phyloP scores from a whole-genome alignment of 805 yeast species.

The Zygotorulaspora danielsina region DNA sequence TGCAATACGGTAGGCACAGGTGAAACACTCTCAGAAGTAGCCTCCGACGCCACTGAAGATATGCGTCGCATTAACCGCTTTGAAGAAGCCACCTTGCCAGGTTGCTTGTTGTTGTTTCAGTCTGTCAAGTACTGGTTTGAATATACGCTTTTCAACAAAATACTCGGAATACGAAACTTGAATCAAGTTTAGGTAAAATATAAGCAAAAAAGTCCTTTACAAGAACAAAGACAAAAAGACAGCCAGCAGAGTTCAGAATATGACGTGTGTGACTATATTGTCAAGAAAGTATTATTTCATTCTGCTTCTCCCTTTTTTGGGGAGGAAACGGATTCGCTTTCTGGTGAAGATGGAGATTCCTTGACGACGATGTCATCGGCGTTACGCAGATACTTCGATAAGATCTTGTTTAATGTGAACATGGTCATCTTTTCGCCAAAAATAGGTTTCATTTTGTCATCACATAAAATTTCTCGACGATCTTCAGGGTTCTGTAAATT shows the following conservation, averaged over 20 bases:
- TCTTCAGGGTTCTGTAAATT: slow-evolving; percentile 65
- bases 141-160: background rate
- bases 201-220: background rate
- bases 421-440: slow-evolving; percentile 59
- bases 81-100: background rate
- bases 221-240: background rate
- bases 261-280: no score
- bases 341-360: slow-evolving; percentile 1
- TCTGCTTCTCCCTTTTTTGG: no score
- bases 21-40: slow-evolving; percentile 8
- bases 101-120: background rate
- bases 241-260: no score
- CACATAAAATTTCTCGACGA: slow-evolving; percentile 60
- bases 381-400: slow-evolving; percentile 48
- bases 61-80: slow-evolving; percentile 13
- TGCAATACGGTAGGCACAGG: slow-evolving; percentile 11
- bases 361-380: slow-evolving; percentile 23
- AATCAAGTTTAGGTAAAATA: background rate
- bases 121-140: no score
- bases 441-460: slow-evolving; percentile 49
- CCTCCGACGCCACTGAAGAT: slow-evolving; percentile 13
- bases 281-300: no score
- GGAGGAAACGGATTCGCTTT: background rate
- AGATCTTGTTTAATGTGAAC: slow-evolving; percentile 54
- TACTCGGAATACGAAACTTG: slow-evolving; percentile 4